Base-by-base conservation (phyloP, 805 yeast species). In the Naumovozyma dairenensis region DNA sequence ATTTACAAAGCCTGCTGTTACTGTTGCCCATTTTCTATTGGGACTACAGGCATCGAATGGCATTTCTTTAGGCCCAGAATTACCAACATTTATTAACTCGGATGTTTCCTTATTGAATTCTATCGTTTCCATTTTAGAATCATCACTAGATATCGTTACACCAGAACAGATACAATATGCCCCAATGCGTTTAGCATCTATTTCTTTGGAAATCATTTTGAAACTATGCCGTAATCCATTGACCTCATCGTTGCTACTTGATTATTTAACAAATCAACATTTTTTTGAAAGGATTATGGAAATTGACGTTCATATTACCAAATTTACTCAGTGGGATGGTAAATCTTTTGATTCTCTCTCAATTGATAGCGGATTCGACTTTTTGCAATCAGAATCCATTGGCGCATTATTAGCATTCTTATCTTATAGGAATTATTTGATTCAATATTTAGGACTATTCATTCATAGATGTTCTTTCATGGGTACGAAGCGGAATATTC, bases 1-100 rank as follows among this genome's bases (percentile, higher is more conserved):
- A 2, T 40, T 60, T 1, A 59, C 62, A 6, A 58, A 65, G 1
- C 60, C 59, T 8, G 59, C 57, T 12, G 67, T 75, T 5, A 67
- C 78, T 0, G 67, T 80, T 1, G 62, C 89, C 1, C 96, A 86
- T 51, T 77, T 79, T 44, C 53, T 89, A 6, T 64, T 89, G 1
- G 97, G 97, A 0, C 85, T 77, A 54, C 75, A 72, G 27, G 59
- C 69, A 24, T 55, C 60, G 2, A 71, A 67, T 33, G 63, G 69
- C n/a, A 59, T 76, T 15, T 54, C 71, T 0, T 53, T 77, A n/a
- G 74, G 75, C 3, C 64, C 67, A 12, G 40, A 51, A 3, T 51
- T 63, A 1, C 50, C 60, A 1, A 74, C 84, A 0, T 73, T 74
- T 16, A 68, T 79, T 33, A 58, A 57, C 2, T 69, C 83, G 0